These are phyloP conservation scores for Fonsecaea pugnacius DNA, from an alignment of 2,329 filamentous ascomycete species.

Conservation along the genomic window DNA sequence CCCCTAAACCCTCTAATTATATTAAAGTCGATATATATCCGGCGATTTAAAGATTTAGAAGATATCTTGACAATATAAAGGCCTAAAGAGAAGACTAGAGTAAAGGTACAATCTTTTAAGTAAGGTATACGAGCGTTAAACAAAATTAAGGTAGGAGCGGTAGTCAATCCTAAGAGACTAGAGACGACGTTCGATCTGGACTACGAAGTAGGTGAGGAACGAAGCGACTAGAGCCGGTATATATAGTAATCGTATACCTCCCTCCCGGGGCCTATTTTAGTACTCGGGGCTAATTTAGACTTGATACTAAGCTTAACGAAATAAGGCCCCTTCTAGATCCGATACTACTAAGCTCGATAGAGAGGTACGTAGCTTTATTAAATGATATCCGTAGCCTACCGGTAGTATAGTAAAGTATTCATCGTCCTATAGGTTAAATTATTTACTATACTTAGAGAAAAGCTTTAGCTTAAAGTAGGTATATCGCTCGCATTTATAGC, in stretches of 20 bases:
- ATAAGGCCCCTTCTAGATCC: background rate
- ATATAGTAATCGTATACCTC: background rate
- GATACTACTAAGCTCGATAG: background rate
- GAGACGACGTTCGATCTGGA: slow-evolving; percentile 9
- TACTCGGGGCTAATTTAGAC: background rate
- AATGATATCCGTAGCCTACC: background rate
- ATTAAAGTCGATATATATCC: background rate
- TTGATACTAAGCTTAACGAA: background rate
- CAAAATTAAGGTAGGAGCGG: slow-evolving; percentile 4
- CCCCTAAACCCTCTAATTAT: background rate
- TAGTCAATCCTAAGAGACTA: slow-evolving; percentile 1
- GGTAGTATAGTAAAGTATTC: background rate
- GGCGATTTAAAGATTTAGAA: slow-evolving; percentile 5
- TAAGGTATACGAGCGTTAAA: background rate
- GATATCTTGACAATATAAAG: slow-evolving; percentile 1
- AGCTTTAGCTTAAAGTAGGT: background rate
- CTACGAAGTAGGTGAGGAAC: slow-evolving; percentile 10
- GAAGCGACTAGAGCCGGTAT: slow-evolving; percentile 11
- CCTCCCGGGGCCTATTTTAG: background rate
- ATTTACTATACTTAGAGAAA: background rate
- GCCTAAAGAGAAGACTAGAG: slow-evolving; percentile 3
- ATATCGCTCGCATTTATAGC: background rate
- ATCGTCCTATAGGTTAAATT: background rate
- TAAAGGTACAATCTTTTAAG: slow-evolving; percentile 9
- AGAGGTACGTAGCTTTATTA: background rate